Evolutionary conservation across 1,284 basidiomycete genomes (phyloP), one percentile per base, ranked within the genome.

Genomic region (Cryptococcus sp.): DNA sequence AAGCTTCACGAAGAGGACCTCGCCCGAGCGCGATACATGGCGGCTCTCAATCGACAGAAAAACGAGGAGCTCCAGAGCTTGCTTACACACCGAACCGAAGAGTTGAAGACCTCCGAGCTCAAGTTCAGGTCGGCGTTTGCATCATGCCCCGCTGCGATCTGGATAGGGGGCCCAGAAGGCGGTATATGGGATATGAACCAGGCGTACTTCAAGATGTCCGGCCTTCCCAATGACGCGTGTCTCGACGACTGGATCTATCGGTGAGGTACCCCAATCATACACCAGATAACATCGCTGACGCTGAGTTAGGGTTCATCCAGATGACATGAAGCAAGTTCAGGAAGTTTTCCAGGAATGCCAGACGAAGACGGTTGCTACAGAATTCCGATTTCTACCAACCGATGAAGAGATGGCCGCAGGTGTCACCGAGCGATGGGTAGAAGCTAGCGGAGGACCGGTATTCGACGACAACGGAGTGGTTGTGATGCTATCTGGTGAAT

Each of bases 1-100:
- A 51, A 59, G 32, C 45, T 65, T n/a, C 48, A 63, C 47, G 32
- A 36, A 13, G 61, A 65, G 42, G 60, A 63, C 42, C 47, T 63
- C 22, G 41, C 48, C 16, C 46, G 61, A 39, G 56, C 61, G 4
- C 49, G 54, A 16, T 61, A 60, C 42, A 45, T 63, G n/a, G 59
- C 59, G 7, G 55, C 55, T 31, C 34, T 65, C n/a, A 60, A 61
- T 42, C 53, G 56, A n/a, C 52, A 60, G 32, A 62, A 65, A 51
- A 62, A 56, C 40, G 56, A 58, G 21, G 61, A 65, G 47, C 51
- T 63, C 2, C 55, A 62, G 36, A 32, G 48, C 1, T 34, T 63
- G 16, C 50, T 65, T 4, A 47, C 53, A 24, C 55, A 60, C 24
- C 55, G 57, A 41, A 63, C 61, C 3, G 48, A 52, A n/a, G 63